phyloP scores from a whole-genome alignment of 805 yeast species.

The Candida ovalis region DNA sequence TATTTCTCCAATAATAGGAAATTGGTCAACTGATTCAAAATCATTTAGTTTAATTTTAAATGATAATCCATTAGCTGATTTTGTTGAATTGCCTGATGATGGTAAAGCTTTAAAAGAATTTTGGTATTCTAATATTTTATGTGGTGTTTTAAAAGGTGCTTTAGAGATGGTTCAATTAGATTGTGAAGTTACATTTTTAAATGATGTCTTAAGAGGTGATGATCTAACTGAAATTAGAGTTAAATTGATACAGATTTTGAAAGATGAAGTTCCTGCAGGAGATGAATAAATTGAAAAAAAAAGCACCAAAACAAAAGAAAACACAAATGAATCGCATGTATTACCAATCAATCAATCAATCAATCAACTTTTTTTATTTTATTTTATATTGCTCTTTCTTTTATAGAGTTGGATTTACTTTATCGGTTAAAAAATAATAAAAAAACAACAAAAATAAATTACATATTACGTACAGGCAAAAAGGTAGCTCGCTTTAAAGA shows the following conservation, averaged over 20 bases:
- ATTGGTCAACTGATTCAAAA: constrained; percentile 75
- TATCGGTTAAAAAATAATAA: too few species aligned
- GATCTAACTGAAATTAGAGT: constrained; percentile 75
- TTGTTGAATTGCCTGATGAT: constrained; percentile 89
- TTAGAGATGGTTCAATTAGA: constrained; percentile 95
- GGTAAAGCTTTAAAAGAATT: constrained; percentile 61
- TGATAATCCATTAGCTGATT: constrained; percentile 91
- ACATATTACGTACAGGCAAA: too few species aligned
- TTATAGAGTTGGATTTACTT: too few species aligned
- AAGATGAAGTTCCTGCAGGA: constrained; percentile 44
- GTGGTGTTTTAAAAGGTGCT: constrained; percentile 89
- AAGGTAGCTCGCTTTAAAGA: too few species aligned
- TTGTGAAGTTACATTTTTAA: constrained; percentile 74
- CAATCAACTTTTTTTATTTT: too few species aligned
- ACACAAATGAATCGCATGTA: too few species aligned
- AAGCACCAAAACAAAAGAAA: too few species aligned
- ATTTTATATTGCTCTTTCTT: too few species aligned
- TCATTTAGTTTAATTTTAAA: constrained; percentile 65
- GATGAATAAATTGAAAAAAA: too few species aligned
- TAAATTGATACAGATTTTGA: constrained; percentile 64
- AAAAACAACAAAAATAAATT: too few species aligned
- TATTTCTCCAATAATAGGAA: constrained; percentile 60
- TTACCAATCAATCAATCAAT: too few species aligned
- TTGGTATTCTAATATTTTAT: constrained; percentile 90
- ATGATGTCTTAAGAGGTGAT: constrained; percentile 82